Percentiles rank a stretch among this genome's conserved stretches.
Evolutionary conservation across 2,329 filamentous ascomycete genomes (phyloP).

Genomic region (Venturia nashicola): DNA sequence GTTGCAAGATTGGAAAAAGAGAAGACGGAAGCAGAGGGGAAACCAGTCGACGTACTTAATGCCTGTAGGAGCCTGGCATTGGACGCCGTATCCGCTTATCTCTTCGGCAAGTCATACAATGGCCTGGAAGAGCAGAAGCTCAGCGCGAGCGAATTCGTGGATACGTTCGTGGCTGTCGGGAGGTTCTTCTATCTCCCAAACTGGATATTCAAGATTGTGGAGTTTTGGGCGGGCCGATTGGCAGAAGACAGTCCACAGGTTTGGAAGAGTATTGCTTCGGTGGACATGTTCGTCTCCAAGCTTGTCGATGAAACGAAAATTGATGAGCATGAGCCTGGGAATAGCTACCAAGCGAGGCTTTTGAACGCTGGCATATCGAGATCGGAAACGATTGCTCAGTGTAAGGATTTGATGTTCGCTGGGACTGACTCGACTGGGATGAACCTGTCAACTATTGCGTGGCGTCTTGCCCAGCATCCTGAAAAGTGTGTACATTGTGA

Average conservation of each 20-base stretch:
- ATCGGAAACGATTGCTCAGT: slow-evolving; percentile 36
- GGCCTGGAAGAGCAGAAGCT: slow-evolving; percentile 29
- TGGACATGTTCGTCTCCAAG: slow-evolving; percentile 31
- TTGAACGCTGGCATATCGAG: slow-evolving; percentile 30
- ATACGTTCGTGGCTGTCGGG: slow-evolving; percentile 42
- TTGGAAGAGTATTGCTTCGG: slow-evolving; percentile 23
- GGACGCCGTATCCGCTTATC: slow-evolving; percentile 41
- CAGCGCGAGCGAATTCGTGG: slow-evolving; percentile 38
- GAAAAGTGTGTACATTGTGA: slow-evolving; percentile 21
- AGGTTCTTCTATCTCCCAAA: slow-evolving; percentile 42
- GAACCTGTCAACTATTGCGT: slow-evolving; percentile 37
- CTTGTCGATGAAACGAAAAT: slow-evolving; percentile 24
- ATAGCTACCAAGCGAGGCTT: slow-evolving; percentile 37
- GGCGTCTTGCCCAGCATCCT: slow-evolving; percentile 31
- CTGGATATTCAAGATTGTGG: slow-evolving; percentile 26
- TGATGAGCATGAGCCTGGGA: slow-evolving; percentile 10
- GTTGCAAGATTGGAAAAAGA: slow-evolving; percentile 28
- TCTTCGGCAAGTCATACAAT: slow-evolving; percentile 40
- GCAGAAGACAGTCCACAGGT: slow-evolving; percentile 22
- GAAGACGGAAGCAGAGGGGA: slow-evolving; percentile 15
- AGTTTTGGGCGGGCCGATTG: slow-evolving; percentile 24
- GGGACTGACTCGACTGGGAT: slow-evolving; percentile 42
- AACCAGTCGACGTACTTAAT: slow-evolving; percentile 36
- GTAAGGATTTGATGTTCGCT: slow-evolving; percentile 43
- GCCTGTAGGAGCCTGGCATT: slow-evolving; percentile 37